Percentiles rank a stretch among this genome's conserved stretches.
phyloP scores from a whole-genome alignment of 441 rosid genomes.

The Iberis amara region DNA sequence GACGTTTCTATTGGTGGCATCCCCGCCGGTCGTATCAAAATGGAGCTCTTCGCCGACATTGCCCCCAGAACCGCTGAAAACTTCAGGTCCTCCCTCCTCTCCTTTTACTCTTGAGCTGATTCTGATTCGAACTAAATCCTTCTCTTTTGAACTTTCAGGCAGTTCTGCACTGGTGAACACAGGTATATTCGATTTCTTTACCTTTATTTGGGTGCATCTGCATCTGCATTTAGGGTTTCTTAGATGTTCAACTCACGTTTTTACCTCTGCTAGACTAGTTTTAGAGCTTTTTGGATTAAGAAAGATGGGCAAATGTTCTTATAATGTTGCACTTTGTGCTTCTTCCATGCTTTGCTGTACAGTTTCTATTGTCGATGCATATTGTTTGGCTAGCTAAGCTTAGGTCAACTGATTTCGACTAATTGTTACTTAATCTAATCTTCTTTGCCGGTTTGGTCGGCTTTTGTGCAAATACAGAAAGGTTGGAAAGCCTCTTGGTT shows the following conservation, averaged over 20 bases:
- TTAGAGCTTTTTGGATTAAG: slow-evolving; percentile 9
- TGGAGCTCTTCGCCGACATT: slow-evolving; percentile 96
- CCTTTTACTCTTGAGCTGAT: slow-evolving; percentile 3
- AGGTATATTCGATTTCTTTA: slow-evolving; percentile 36
- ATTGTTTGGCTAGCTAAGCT: slow-evolving; percentile 3
- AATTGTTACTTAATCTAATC: slow-evolving; percentile 9
- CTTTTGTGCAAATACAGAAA: slow-evolving; percentile 48
- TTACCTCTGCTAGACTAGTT: no score
- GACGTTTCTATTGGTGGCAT: slow-evolving; percentile 85
- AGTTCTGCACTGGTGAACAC: slow-evolving; percentile 90
- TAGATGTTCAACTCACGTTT: no score
- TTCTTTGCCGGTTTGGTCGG: background rate
- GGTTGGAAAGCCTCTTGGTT: slow-evolving; percentile 84
- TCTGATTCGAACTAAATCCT: slow-evolving; percentile 1
- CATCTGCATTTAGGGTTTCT: no score
- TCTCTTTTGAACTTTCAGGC: slow-evolving; percentile 41
- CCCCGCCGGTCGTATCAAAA: slow-evolving; percentile 88
- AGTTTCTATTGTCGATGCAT: background rate
- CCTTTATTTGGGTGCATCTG: no score
- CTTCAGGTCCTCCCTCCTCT: slow-evolving; percentile 34
- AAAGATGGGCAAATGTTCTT: background rate
- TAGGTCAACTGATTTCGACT: background rate
- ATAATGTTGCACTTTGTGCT: background rate
- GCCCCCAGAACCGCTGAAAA: slow-evolving; percentile 89
- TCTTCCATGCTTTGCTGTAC: background rate